Evolutionary conservation across 257 asterid genomes (phyloP).

Genomic region (Thymus quinquecostatus): DNA sequence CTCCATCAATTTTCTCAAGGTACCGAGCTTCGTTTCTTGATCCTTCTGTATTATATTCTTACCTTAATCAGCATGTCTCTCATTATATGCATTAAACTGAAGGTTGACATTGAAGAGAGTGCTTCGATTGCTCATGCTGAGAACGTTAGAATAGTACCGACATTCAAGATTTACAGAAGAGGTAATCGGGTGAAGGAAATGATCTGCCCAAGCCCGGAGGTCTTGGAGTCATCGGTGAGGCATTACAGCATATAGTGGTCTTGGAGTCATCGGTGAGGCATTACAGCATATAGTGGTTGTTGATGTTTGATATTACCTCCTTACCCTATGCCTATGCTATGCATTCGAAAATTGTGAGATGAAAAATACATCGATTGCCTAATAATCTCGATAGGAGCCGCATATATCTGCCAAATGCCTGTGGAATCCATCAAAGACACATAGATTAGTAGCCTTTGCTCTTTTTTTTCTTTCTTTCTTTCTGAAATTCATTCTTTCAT

Average conservation of each 20-base stretch:
- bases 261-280: slow-evolving; percentile 86
- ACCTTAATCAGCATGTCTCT: neutral
- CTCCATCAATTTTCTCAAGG: slow-evolving; percentile 80
- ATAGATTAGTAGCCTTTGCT: slow-evolving; percentile 47
- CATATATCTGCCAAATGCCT: slow-evolving; percentile 50
- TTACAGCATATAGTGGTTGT: slow-evolving; percentile 51
- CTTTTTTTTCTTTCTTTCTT: slow-evolving; percentile 3
- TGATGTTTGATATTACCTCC: slow-evolving; percentile 6
- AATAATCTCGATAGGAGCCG: slow-evolving; percentile 54
- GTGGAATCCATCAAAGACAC: slow-evolving; percentile 39
- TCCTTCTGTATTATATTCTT: neutral
- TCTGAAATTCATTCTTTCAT: slow-evolving; percentile 62
- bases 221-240: slow-evolving; percentile 81
- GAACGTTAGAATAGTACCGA: slow-evolving; percentile 72
- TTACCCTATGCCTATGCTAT: neutral
- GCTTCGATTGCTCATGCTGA: slow-evolving; percentile 61
- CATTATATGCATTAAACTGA: neutral
- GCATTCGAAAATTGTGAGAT: slow-evolving; percentile 32
- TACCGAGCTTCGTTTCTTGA: slow-evolving; percentile 23
- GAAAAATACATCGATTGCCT: slow-evolving; percentile 43
- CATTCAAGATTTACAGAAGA: slow-evolving; percentile 74
- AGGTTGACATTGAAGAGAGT: slow-evolving; percentile 77
- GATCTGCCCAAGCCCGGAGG: slow-evolving; percentile 79
- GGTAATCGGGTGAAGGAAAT: slow-evolving; percentile 77
- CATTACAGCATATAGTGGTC: slow-evolving; percentile 78